Percentiles rank a stretch among this genome's conserved stretches.
phyloP scores from a whole-genome alignment of 352 stramenopile genomes.

The Globisporangium abappressorium region DNA sequence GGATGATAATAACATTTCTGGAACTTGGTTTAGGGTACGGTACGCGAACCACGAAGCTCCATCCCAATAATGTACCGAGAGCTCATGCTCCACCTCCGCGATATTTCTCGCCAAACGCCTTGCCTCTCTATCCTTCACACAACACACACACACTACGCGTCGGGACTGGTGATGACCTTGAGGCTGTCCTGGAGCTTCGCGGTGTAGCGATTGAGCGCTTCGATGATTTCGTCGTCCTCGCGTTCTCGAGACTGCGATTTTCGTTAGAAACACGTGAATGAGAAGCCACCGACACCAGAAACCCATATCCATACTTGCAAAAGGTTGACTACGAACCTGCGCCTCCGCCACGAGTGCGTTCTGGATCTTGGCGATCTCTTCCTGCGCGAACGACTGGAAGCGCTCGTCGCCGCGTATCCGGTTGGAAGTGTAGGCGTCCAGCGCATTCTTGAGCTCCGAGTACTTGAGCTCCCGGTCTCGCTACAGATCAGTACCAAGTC shows the following conservation, averaged over 20 bases:
- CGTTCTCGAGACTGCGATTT: conserved; percentile 61
- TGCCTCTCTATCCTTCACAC: too few species aligned
- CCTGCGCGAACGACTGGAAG: conserved; percentile 69
- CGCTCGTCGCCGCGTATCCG: conserved; percentile 70
- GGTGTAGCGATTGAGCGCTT: conserved; percentile 92
- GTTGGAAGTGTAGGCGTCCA: conserved; percentile 71
- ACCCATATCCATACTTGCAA: too few species aligned
- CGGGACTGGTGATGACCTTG: conserved; percentile 88
- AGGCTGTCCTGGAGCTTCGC: conserved; percentile 92
- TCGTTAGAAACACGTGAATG: neutral
- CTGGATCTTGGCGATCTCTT: conserved; percentile 77
- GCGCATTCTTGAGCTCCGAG: conserved; percentile 58
- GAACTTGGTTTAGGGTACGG: neutral
- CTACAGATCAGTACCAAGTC: neutral
- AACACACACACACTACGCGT: conserved; percentile 30
- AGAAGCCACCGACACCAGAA: neutral
- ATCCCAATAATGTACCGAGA: too few species aligned
- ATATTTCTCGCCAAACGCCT: neutral
- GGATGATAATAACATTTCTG: too few species aligned
- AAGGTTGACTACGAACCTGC: conserved; percentile 29
- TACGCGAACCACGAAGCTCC: neutral
- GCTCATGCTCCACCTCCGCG: too few species aligned
- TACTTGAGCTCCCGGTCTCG: conserved; percentile 66
- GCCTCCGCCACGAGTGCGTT: conserved; percentile 70
- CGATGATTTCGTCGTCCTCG: conserved; percentile 93